Evolutionary conservation across 2,329 filamentous ascomycete species (phyloP), one percentile per base, ranked within the genome.

Genomic region (Colletotrichum gloeosporioides): DNA sequence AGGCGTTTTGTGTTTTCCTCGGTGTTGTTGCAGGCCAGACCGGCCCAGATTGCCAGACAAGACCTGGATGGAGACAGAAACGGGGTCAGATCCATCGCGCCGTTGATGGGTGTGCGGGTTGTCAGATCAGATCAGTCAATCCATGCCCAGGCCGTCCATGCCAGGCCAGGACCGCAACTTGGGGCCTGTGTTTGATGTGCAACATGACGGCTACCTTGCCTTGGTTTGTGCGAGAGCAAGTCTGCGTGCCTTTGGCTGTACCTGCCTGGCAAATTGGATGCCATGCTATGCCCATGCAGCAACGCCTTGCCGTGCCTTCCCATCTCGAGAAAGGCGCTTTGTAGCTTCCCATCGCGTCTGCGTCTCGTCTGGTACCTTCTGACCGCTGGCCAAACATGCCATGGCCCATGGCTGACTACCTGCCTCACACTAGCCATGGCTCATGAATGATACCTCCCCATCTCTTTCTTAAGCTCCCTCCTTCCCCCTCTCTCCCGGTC

Each of bases 21-120:
- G 55, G 36, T n/a, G 10, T 10, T 27, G 49, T 63, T 34, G 22
- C 34, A 73, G 63, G 44, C 57, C 44, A 39, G 68, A 39, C 55
- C 25, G 65, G 29, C 61, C 44, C 36, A 62, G 36, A 53, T 36
- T 63, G n/a, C n/a, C 61, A 62, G 36, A 53, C 49, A 67, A 59
- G 25, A 39, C 53, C 61, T 76, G 49, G 64, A 73, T 69, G 70
- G 73, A 49, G 73, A 69, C 55, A 53, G 36, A 69, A 62, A 71
- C 55, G 64, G 70, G 32, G 63, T 59, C 62, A 68, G 32, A 65
- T 53, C 44, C 69, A 71, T 71, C 59, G 44, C 69, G 69, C 57
- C 61, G 27, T 36, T 53, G 29, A 53, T 65, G 73, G 71, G 63
- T 76, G 70, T 69, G 73, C 70, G 73, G 73, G 70, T 76, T 76